Percentiles rank a stretch among this genome's conserved stretches.
These are phyloP conservation scores for Calophaca sinica DNA, from an alignment of 306 rosid genomes.

Conservation along the genomic window DNA sequence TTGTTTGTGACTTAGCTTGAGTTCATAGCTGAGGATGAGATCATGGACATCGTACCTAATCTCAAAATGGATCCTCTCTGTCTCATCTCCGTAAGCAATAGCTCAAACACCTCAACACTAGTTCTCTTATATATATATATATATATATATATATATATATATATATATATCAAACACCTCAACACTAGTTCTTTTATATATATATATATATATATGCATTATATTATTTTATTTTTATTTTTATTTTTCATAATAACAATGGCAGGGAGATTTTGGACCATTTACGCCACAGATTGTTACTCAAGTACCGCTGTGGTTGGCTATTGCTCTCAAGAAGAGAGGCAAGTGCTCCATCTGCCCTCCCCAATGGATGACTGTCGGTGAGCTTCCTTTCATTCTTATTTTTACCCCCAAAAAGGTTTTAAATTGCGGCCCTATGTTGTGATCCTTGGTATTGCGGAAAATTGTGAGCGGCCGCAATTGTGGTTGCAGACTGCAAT, in stretches of 20 bases:
- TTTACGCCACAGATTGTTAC: slow-evolving; percentile 78
- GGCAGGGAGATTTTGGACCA: slow-evolving; percentile 96
- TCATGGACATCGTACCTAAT: slow-evolving; percentile 79
- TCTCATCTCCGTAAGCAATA: slow-evolving; percentile 66
- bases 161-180: neutral
- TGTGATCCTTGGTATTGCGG: too few relatives aligned
- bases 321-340: slow-evolving; percentile 86
- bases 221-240: neutral
- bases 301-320: slow-evolving; percentile 90
- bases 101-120: neutral
- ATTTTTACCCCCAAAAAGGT: neutral
- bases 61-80: slow-evolving; percentile 84
- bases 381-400: slow-evolving; percentile 54
- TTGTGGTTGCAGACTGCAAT: neutral
- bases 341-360: slow-evolving; percentile 79
- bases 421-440: neutral
- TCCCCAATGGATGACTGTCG: slow-evolving; percentile 86
- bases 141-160: neutral
- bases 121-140: neutral
- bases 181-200: neutral
- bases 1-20: slow-evolving; percentile 64
- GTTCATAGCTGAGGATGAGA: slow-evolving; percentile 87
- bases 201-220: neutral
- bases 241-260: slow-evolving; percentile 19
- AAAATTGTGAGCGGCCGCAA: too few relatives aligned